Conservation (phyloP, 2,329 filamentous ascomycete genomes). For the Paecilomyces dactylethromorphus region DNA sequence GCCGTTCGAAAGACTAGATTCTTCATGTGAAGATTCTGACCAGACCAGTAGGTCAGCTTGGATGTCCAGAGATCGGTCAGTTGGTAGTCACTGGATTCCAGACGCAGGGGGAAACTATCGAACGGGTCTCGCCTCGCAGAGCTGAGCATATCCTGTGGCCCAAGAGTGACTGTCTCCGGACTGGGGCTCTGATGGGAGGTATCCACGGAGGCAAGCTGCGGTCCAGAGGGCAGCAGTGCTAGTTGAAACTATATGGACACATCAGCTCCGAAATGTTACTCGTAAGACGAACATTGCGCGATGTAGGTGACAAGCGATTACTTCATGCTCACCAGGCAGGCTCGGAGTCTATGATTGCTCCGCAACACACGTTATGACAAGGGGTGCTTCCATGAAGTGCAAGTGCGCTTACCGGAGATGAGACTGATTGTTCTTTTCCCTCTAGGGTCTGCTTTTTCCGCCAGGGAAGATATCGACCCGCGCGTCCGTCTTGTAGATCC, state of each 20-base stretch:
- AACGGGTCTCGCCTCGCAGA: slow-evolving; percentile 26
- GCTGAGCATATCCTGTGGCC: slow-evolving; percentile 20
- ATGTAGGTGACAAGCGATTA: neutral
- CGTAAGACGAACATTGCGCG: too few species aligned
- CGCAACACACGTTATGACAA: neutral
- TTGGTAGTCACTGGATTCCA: slow-evolving; percentile 21
- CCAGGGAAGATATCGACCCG: slow-evolving; percentile 17
- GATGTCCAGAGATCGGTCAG: slow-evolving; percentile 30
- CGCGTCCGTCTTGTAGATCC: slow-evolving; percentile 9
- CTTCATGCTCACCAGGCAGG: neutral
- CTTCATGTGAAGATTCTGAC: slow-evolving; percentile 32
- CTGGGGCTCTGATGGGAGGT: neutral
- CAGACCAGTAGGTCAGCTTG: slow-evolving; percentile 35
- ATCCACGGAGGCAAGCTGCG: neutral
- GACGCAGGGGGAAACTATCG: slow-evolving; percentile 19
- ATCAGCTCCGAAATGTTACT: neutral
- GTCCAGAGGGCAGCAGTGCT: neutral
- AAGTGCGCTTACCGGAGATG: slow-evolving; percentile 4
- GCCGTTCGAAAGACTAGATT: slow-evolving; percentile 27
- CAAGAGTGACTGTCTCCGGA: slow-evolving; percentile 7
- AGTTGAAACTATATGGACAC: neutral
- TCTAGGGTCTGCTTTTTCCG: slow-evolving; percentile 10
- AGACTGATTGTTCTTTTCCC: slow-evolving; percentile 1
- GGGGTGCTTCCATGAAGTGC: neutral
- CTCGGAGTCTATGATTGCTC: neutral